Evolutionary conservation across 2,329 filamentous ascomycete genomes (phyloP), one percentile per base, ranked within the genome.

Genomic region (Pyrenochaeta sp.): DNA sequence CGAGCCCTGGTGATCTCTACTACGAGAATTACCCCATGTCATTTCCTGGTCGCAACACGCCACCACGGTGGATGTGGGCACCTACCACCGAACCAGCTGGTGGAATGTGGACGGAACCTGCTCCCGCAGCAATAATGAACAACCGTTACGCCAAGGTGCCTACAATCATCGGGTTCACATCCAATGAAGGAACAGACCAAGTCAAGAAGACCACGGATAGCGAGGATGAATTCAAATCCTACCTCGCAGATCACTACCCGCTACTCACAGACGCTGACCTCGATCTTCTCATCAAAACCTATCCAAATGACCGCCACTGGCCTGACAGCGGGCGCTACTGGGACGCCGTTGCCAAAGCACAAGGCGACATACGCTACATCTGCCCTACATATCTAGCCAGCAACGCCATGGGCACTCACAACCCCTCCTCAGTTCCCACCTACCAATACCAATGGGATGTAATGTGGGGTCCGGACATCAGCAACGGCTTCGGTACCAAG

Each of bases 251-350:
- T 51, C 72, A 75, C 58, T 75, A 83, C 36, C 79, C 86, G 4
- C 73, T 85, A 0, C 78, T 86, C 2, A 78, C 85, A 3, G 83
- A 85, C 66, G 82, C 84, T 55, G 83, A 82, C 42, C 80, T 84
- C 28, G 55, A 63, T 30, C 58, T 65, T 2, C 65, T 75, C 22
- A 66, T 52, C 2, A 58, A 64, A 2, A 71, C 64, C 9, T 75
- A 73, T 46, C 72, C 72, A n/a, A 75, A 75, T 50, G 72, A 75
- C 48, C 61, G 64, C 30, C 72, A 75, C 55, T 74, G 72, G 72
- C 72, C 72, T 19, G 72, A 75, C 59, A 71, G 67, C 9, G 72
- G 72, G 42, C 37, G 47, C 3, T 75, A 64, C 56, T 75, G 72
- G 72, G 72, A 75, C 40, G 72, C 72, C 19, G 66, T 73, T 5